Percentiles rank a stretch among this genome's conserved stretches.
Conservation (phyloP, 202 grass and related monocot genomes). For the Brachypodium distachyon region DNA sequence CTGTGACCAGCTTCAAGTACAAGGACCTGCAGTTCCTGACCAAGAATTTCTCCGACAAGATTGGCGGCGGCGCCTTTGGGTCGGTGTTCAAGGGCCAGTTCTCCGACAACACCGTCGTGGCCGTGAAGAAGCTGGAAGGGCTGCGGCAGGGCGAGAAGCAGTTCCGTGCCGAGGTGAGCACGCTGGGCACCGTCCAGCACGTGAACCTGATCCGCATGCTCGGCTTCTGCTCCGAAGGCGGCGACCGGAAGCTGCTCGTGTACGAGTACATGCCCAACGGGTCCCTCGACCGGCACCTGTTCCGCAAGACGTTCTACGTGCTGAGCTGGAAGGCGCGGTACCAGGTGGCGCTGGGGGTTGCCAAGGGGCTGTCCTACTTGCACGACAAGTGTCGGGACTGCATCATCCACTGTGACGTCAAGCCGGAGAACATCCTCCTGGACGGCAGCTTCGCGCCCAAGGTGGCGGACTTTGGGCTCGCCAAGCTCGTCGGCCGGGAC, state of each 20-base stretch:
- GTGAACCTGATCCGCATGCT: slow-evolving; percentile 38
- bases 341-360: slow-evolving; percentile 18
- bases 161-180: slow-evolving; percentile 41
- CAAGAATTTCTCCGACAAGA: slow-evolving; percentile 26
- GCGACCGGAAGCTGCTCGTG: slow-evolving; percentile 17
- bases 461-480: slow-evolving; percentile 37
- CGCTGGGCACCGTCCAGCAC: slow-evolving; percentile 27
- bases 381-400: slow-evolving; percentile 24
- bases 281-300: slow-evolving; percentile 34
- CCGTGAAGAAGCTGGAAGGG: slow-evolving; percentile 33
- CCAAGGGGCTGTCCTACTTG: slow-evolving; percentile 37
- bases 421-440: slow-evolving; percentile 88
- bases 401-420: slow-evolving; percentile 86
- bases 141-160: slow-evolving; percentile 35
- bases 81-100: slow-evolving; percentile 25
- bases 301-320: neutral
- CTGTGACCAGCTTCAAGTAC: slow-evolving; percentile 12
- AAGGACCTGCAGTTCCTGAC: slow-evolving; percentile 14
- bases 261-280: slow-evolving; percentile 43
- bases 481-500: slow-evolving; percentile 39
- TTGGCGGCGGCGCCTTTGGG: slow-evolving; percentile 20
- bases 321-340: slow-evolving; percentile 23
- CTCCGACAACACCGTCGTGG: neutral
- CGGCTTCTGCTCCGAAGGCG: slow-evolving; percentile 31
- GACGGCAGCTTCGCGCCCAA: slow-evolving; percentile 22